These are phyloP conservation scores for Aspergillus bridgeri DNA, from an alignment of 495 filamentous ascomycete genomes.

Conservation along the genomic window DNA sequence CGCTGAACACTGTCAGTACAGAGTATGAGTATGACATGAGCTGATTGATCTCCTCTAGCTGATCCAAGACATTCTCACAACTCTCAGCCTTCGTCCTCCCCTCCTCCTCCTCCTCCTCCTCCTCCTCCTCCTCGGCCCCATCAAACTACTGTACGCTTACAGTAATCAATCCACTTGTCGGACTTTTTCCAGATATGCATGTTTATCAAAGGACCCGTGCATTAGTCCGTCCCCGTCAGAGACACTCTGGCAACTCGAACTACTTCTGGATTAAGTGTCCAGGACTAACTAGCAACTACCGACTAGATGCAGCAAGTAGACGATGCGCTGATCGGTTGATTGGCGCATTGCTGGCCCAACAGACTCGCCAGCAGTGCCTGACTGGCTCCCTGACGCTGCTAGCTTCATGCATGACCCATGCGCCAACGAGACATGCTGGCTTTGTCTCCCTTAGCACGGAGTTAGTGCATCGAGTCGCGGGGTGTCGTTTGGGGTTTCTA, in stretches of 20 bases:
- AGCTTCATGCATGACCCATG: not conserved
- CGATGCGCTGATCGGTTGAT: not conserved
- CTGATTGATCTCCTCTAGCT: too few species aligned
- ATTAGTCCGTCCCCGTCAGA: not conserved
- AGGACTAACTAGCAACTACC: not conserved
- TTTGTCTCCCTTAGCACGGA: too few species aligned
- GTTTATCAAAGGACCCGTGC: not conserved
- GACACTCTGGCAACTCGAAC: not conserved
- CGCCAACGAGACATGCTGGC: not conserved
- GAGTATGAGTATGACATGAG: too few species aligned
- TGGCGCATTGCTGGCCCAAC: not conserved
- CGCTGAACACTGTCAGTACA: too few species aligned
- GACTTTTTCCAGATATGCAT: not conserved
- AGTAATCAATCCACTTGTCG: not conserved
- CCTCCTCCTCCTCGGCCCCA: too few species aligned
- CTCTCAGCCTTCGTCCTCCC: not conserved
- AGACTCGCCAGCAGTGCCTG: not conserved
- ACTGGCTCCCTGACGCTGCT: not conserved
- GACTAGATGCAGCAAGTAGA: not conserved
- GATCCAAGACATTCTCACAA: not conserved
- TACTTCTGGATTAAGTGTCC: too few species aligned
- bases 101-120: not conserved
- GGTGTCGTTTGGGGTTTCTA: too few species aligned
- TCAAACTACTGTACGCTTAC: too few species aligned
- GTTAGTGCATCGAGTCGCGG: too few species aligned